phyloP scores from a whole-genome alignment of 106 monocot genomes.

The Chionographis japonica region DNA sequence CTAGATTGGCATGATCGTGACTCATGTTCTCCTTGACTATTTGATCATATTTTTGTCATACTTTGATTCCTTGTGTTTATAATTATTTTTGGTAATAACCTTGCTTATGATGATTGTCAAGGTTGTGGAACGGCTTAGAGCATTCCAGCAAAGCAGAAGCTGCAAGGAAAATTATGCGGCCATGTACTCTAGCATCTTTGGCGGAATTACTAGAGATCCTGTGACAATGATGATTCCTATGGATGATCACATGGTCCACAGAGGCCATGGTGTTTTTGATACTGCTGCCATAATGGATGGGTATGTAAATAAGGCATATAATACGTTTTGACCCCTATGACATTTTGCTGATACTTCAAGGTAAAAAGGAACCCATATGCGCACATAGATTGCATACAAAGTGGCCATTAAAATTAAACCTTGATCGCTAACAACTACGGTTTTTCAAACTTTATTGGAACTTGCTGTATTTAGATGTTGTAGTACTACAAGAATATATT shows the following conservation, averaged over 20 bases:
- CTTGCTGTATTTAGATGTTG: too few relatives aligned
- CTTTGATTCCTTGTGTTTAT: not conserved
- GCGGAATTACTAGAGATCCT: conserved; percentile 82
- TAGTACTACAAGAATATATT: too few relatives aligned
- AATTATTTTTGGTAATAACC: conserved; percentile 1
- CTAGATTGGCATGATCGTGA: too few relatives aligned
- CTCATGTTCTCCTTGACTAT: too few relatives aligned
- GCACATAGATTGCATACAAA: not conserved
- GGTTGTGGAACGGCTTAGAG: conserved; percentile 56
- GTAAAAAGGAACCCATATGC: not conserved
- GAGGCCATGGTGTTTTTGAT: conserved; percentile 97
- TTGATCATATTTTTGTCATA: not conserved
- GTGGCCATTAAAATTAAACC: not conserved
- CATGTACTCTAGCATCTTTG: conserved; percentile 89
- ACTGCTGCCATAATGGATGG: conserved; percentile 87
- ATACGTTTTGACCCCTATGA: not conserved
- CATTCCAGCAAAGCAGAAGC: conserved; percentile 29
- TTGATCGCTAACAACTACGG: too few relatives aligned
- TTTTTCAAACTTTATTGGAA: too few relatives aligned
- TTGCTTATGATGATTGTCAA: conserved; percentile 12
- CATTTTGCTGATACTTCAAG: not conserved
- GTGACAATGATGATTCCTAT: conserved; percentile 80
- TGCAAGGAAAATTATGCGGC: conserved; percentile 52
- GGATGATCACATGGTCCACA: conserved; percentile 97
- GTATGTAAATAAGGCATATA: conserved; percentile 28